Conservation (phyloP, 495 filamentous ascomycete genomes). For the Neurospora terricola region DNA sequence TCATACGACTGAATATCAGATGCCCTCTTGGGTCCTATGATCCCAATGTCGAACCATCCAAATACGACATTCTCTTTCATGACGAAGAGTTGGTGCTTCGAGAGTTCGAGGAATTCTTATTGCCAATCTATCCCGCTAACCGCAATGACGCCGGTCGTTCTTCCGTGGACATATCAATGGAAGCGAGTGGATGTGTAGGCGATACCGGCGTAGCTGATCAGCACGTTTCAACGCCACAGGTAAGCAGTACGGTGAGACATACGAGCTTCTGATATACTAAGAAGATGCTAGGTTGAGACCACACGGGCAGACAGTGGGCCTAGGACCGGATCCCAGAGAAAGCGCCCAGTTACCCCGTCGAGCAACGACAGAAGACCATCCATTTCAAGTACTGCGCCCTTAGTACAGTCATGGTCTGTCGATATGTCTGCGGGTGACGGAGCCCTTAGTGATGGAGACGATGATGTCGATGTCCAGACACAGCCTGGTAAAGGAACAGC, state of each 20-base stretch:
- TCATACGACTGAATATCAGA: constrained; percentile 61
- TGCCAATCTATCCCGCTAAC: constrained; percentile 26
- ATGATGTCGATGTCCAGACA: background rate
- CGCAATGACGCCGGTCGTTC: background rate
- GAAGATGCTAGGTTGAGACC: background rate
- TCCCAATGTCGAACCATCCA: constrained; percentile 80
- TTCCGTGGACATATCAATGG: background rate
- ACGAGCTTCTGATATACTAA: background rate
- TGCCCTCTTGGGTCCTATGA: constrained; percentile 72
- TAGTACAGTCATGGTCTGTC: constrained; percentile 9
- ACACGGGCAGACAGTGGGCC: background rate
- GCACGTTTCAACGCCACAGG: background rate
- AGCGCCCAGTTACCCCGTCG: background rate
- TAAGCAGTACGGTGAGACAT: background rate
- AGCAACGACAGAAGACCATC: background rate
- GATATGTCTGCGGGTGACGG: constrained; percentile 12
- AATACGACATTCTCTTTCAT: constrained; percentile 78
- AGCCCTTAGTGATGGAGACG: constrained; percentile 4
- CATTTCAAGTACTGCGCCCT: background rate
- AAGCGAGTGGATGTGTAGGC: background rate
- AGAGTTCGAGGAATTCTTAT: constrained; percentile 42
- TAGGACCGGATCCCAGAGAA: background rate
- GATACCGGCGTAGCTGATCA: background rate
- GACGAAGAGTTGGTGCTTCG: constrained; percentile 42
- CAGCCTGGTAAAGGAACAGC: background rate